Conservation (phyloP, 139 green algal genomes). For the Nannochloris sp. region DNA sequence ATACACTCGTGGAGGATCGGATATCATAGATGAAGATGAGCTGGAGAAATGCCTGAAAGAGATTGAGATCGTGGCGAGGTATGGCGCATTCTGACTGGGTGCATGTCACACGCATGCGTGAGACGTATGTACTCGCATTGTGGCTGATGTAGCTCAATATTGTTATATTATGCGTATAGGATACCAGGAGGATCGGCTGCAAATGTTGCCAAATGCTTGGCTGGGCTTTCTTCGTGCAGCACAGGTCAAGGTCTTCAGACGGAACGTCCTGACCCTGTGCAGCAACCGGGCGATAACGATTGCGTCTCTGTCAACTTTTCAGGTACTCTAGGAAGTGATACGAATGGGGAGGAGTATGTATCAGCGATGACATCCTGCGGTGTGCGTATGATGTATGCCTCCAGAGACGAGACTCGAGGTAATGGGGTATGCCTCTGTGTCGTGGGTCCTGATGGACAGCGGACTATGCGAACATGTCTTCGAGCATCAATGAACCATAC, state of each 20-base stretch:
- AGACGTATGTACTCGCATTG: too few relatives aligned
- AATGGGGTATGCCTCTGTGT: slow-evolving; percentile 60
- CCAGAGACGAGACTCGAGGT: slow-evolving; percentile 4
- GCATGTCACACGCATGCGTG: too few relatives aligned
- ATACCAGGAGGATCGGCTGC: slow-evolving; percentile 65
- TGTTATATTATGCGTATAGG: not conserved
- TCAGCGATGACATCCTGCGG: slow-evolving; percentile 31
- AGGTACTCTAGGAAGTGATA: slow-evolving; percentile 65
- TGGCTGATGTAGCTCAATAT: not conserved
- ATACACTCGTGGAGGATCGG: slow-evolving; percentile 16
- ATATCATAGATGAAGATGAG: slow-evolving; percentile 8
- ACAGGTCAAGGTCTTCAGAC: too few relatives aligned
- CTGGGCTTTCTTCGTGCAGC: slow-evolving; percentile 2
- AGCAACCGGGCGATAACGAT: not conserved
- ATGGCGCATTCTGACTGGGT: slow-evolving; percentile 9
- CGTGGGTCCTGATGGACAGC: slow-evolving; percentile 63
- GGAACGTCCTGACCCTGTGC: too few relatives aligned
- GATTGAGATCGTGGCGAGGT: slow-evolving; percentile 8
- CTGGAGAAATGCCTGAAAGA: slow-evolving; percentile 17
- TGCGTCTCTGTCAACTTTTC: slow-evolving; percentile 20
- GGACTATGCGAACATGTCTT: slow-evolving; percentile 85
- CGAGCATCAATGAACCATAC: slow-evolving; percentile 56
- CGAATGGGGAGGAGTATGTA: slow-evolving; percentile 42
- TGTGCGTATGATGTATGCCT: slow-evolving; percentile 29
- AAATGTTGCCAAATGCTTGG: slow-evolving; percentile 56